Base-by-base conservation (phyloP, 2,329 filamentous ascomycete species). In the Xylaria sp. region DNA sequence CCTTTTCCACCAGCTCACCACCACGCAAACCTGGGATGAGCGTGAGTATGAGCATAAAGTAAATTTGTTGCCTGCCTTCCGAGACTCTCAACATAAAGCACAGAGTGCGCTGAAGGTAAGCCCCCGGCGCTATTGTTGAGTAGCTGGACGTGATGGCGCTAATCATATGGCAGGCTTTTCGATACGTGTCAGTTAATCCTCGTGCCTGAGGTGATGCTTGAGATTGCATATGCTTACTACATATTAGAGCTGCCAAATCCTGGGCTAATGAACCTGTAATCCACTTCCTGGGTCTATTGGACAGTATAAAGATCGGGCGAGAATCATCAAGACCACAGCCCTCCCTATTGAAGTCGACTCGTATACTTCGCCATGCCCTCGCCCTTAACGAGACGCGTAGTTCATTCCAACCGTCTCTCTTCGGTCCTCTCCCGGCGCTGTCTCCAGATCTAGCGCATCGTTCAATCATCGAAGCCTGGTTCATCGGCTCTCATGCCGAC, bases 391-490 rank as follows among this genome's bases (percentile, higher is more conserved):
- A 80, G 60, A 72, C 75, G 8, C 69, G 76, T 4, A 68, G 54
- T 23, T 64, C 66, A 15, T 68, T 68, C 33, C 66, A 68, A 17
- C 66, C 64, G 23, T 63, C 40, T 63, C 47, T 63, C 57, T 40
- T 66, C 74, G n/a, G 66, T 51, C 31, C 72, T 67, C 2, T 75
- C 75, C 50, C 57, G 33, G 52, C 66, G 64, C 25, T 60, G 69
- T 66, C 69, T 60, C 47, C 64, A 28, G 61, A 65, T 65, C 54
- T 67, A 64, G 63, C 50, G 33, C 40, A 63, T 66, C 63, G 59
- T 40, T 76, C 71, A 11, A 69, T 76, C 7, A 56, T 78, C 7
- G 74, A 79, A 61, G 77, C 78, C 1, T 78, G 75, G 76, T 80
- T 80, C 61, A 72, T 77, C 2, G 78, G 78, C 3, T 72, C 69